Evolutionary conservation across 371 early-diverging fungal genomes (phyloP).

Genomic region (Mortierella sp.): DNA sequence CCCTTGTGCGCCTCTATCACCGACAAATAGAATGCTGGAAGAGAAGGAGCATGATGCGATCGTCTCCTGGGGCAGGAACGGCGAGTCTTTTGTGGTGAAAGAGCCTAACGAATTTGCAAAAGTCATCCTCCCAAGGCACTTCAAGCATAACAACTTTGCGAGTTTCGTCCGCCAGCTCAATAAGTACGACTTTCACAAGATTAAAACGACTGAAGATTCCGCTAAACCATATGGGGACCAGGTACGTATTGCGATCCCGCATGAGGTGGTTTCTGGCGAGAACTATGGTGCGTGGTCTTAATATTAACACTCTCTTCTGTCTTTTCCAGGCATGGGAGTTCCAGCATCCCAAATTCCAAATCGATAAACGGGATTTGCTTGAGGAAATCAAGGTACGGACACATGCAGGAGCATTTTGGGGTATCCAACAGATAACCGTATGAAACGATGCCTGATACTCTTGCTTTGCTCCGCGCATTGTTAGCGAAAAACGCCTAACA

Average conservation of each 20-base stretch:
- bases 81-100: conserved; percentile 86
- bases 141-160: conserved; percentile 94
- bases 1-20: background rate
- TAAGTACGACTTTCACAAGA: conserved; percentile 96
- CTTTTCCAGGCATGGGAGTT: conserved; percentile 79
- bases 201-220: conserved; percentile 69
- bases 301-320: background rate
- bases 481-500: conserved; percentile 49
- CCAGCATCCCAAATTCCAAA: conserved; percentile 78
- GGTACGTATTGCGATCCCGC: conserved; percentile 42
- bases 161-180: conserved; percentile 97
- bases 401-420: background rate
- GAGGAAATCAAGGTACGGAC: conserved; percentile 65
- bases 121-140: conserved; percentile 82
- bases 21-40: conserved; percentile 73
- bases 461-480: too few relatives aligned
- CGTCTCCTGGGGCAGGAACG: conserved; percentile 81
- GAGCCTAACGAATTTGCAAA: conserved; percentile 81
- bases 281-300: background rate
- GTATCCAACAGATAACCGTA: background rate
- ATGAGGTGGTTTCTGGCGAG: too few relatives aligned
- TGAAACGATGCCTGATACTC: background rate
- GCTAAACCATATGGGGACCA: conserved; percentile 71
- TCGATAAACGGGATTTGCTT: conserved; percentile 71
- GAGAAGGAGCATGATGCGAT: conserved; percentile 71